These are phyloP conservation scores for Neohortaea acidophila DNA, from an alignment of 495 filamentous ascomycete species.

Conservation along the genomic window DNA sequence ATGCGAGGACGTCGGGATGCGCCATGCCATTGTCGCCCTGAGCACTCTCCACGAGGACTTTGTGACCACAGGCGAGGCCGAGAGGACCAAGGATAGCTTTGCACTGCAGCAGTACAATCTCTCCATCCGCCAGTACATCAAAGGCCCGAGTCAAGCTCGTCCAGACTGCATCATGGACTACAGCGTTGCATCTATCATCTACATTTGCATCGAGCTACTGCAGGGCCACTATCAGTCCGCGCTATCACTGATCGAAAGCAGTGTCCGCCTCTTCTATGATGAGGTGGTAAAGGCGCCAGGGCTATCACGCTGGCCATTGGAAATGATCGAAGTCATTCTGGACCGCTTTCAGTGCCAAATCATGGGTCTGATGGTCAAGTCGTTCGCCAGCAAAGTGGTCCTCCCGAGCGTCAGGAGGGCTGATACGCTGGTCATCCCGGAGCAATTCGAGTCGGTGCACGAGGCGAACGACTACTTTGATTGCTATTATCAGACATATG, in stretches of 20 bases:
- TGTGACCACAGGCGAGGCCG: not conserved
- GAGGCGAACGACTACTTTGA: not conserved
- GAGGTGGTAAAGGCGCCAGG: not conserved
- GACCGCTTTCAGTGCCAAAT: constrained; percentile 3
- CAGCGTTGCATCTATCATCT: constrained; percentile 4
- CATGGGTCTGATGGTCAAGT: not conserved
- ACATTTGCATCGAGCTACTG: constrained; percentile 7
- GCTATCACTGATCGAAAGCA: not conserved
- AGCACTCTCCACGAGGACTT: constrained; percentile 6
- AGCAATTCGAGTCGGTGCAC: not conserved
- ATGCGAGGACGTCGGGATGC: not conserved
- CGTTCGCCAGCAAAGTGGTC: not conserved
- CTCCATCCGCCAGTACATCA: constrained; percentile 2
- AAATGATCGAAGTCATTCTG: constrained; percentile 3
- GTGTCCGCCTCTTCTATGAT: constrained; percentile 3
- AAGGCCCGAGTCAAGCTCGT: too few relatives aligned
- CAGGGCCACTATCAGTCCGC: constrained; percentile 8
- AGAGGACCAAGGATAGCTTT: constrained; percentile 3
- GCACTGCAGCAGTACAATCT: constrained; percentile 7
- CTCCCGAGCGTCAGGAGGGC: not conserved
- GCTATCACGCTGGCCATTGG: not conserved
- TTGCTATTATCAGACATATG: not conserved
- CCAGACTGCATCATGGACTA: constrained; percentile 3
- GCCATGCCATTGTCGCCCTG: constrained; percentile 5
- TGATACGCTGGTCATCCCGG: not conserved